Evolutionary conservation across 1,284 basidiomycete species (phyloP).

Genomic region (Ceratorhiza oryzae-sativae): DNA sequence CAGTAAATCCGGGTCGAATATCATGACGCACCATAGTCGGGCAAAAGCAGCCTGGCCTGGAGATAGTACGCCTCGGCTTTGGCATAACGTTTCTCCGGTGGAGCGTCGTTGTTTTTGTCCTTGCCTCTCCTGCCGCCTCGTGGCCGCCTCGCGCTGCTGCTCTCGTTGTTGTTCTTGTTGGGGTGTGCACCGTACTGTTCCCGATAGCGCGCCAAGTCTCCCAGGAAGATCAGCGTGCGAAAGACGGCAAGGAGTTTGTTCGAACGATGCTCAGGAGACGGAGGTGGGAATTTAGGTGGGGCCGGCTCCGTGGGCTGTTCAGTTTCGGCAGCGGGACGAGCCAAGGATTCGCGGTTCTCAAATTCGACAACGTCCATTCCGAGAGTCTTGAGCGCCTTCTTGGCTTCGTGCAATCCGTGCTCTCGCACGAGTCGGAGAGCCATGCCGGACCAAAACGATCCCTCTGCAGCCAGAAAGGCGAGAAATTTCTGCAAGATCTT

Average conservation of each 20-base stretch:
- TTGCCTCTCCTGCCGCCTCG: conserved; percentile 33
- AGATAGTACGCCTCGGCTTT: conserved; percentile 82
- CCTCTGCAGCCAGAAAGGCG: conserved; percentile 84
- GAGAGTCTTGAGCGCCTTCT: conserved; percentile 62
- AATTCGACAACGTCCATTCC: conserved; percentile 53
- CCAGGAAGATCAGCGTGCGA: conserved; percentile 90
- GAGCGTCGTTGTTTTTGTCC: conserved; percentile 51
- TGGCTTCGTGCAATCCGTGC: conserved; percentile 69
- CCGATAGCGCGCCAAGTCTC: conserved; percentile 92
- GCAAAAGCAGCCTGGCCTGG: conserved; percentile 80
- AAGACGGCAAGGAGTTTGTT: conserved; percentile 75
- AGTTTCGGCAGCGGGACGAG: conserved; percentile 36
- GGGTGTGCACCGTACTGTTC: conserved; percentile 82
- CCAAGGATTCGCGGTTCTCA: conserved; percentile 38
- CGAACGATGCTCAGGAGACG: conserved; percentile 63
- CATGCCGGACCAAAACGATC: conserved; percentile 85
- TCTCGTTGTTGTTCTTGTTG: conserved; percentile 28
- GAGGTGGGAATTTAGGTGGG: conserved; percentile 49
- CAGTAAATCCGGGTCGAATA: background rate
- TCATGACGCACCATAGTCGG: conserved; percentile 59
- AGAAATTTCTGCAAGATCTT: conserved; percentile 87
- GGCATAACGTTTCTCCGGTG: conserved; percentile 69
- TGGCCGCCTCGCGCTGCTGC: conserved; percentile 9
- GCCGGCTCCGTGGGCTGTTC: background rate
- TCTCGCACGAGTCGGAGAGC: conserved; percentile 73